Evolutionary conservation across 2,329 filamentous ascomycete genomes (phyloP), one percentile per base, ranked within the genome.

Genomic region (Aspergillus udagawae): DNA sequence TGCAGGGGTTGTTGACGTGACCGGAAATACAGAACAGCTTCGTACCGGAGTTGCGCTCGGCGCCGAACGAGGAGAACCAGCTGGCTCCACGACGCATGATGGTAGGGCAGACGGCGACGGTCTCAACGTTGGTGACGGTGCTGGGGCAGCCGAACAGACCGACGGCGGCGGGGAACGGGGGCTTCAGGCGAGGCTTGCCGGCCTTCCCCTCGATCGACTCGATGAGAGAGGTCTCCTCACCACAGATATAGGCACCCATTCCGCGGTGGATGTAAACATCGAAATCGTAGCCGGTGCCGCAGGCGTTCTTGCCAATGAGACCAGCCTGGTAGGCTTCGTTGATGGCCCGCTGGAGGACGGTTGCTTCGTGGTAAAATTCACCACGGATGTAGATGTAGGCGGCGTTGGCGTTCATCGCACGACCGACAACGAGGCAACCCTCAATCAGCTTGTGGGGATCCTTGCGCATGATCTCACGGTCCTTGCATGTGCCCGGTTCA

Each of bases 311-410:
- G 74, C 94, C 94, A 70, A 99, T 96, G 61, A 97, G 81, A 50
- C 94, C 94, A 57, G 90, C 93, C 72, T 90, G 86, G 79, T 99
- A 99, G 58, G 94, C 94, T 79, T 99, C 94, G 78, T 99, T 93
- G 74, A 99, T 99, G 63, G 94, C 94, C 63, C 87, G 86, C 79
- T 99, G 93, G 56, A 99, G 84, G 25, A 97, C 87, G 49, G 91
- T 90, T 17, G 94, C 94, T 79, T 99, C 94, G 72, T 96, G 86
- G 75, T 96, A 91, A 77, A 99, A 99, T 79, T 99, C 94, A 73
- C 94, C 94, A 75, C 94, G 92, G 70, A 99, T 99, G 79, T 99
- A 99, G 75, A 99, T 99, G 80, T 99, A 99, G 66, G 94, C 94
- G 58, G 94, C 94, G 50, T 91, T 94, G 72, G 92, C 94, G 80